Evolutionary conservation across 345 rosid genomes (phyloP), one percentile per base, ranked within the genome.

Genomic region (Gossypioides kirkii): DNA sequence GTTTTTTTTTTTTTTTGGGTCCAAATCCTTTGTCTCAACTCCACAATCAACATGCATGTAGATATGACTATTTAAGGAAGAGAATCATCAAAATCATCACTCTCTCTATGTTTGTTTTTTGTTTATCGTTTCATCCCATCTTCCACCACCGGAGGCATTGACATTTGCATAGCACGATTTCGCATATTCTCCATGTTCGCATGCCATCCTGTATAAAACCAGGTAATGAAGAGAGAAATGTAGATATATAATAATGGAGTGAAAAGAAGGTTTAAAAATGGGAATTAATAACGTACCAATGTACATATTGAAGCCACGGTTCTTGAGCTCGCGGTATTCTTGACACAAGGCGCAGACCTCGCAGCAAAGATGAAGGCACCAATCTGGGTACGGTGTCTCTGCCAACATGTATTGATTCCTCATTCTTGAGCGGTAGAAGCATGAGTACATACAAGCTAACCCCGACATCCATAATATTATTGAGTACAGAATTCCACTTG

Each of bases 321-420:
- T 67, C 59, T 81, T 10, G 73, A 84, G 87, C 77, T 84, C 87
- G 11, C 80, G 79, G 25, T 82, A 79, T 20, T 84, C 82, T 58
- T 84, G 85, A 52, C 82, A 77, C 12, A 84, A 71, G 25, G 87
- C 78, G 45, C 83, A 84, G 6, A 2, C 0, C 77, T 79, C 83
- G 26, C 85, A 84, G 75, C 50, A 84, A 25, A 67, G 71, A 52
- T 84, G 85, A 10, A 71, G 42, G 36, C 73, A 63, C 49, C 73
- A 84, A 25, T 84, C 87, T 0, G 22, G 12, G 17, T 81, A 77
- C 16, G 78, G 73, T 0, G 46, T 54, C 2, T 72, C 83, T 5
- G 69, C 45, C 14, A 84, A 42, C 69, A 14, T 36, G 63, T 65
- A 82, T 38, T 75, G 80, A 55, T 58, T 60, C 73, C 85, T 79